These are phyloP conservation scores for Magnaporthales sp. DNA, from an alignment of 2,329 filamentous ascomycete species.

Conservation along the genomic window DNA sequence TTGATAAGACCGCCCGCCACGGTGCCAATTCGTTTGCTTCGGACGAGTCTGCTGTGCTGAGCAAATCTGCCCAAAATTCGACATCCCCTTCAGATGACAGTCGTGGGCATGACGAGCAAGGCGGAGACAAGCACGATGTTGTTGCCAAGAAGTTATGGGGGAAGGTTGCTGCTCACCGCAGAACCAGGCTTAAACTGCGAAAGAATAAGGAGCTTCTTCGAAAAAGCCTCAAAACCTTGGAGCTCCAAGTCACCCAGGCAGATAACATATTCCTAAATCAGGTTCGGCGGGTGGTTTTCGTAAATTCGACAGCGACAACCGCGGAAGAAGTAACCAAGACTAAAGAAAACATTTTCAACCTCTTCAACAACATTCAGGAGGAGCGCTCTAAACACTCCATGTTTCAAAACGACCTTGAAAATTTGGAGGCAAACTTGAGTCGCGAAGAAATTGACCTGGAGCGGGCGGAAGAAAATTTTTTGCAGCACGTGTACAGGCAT, in stretches of 20 bases:
- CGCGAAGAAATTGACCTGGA: too few species aligned
- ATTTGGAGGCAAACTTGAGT: too few species aligned
- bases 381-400: too few species aligned
- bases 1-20: not conserved
- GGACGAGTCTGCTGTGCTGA: not conserved
- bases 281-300: not conserved
- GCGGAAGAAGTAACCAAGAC: too few species aligned
- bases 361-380: too few species aligned
- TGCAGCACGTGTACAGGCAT: too few species aligned
- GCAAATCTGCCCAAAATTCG: not conserved
- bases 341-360: too few species aligned
- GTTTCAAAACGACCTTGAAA: too few species aligned
- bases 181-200: not conserved
- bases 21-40: not conserved
- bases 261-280: not conserved
- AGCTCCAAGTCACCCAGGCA: not conserved
- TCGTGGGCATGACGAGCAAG: not conserved
- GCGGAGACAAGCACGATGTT: not conserved
- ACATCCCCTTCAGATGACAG: not conserved
- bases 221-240: not conserved
- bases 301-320: too few species aligned
- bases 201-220: not conserved
- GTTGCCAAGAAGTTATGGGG: not conserved
- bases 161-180: not conserved
- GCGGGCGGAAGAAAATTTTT: too few species aligned